Evolutionary conservation across 805 yeast genomes (phyloP), one percentile per base, ranked within the genome.

Genomic region (Wickerhamomyces pijperi): DNA sequence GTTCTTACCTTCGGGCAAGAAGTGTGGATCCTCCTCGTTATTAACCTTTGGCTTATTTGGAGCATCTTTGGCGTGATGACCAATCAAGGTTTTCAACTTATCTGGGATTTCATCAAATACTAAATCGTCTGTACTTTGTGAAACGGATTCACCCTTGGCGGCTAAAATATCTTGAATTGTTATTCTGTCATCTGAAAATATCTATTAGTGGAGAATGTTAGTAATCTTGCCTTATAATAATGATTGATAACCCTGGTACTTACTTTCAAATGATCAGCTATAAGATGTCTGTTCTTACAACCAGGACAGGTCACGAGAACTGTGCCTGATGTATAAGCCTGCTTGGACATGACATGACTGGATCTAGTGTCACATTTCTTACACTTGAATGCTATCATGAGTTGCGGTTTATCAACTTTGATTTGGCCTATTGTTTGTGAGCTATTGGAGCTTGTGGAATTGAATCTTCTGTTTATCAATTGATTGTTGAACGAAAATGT

Each of bases 271-370:
- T 82, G 88, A 55, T 90, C 97, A 0, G 97, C 95, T 32, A 90
- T 88, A 53, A 90, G 63, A 55, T 90, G 97, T 46, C 96, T 74
- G 53, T 74, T 79, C 46, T 80, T 70, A 58, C 97, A 90, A 14
- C 87, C 83, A 0, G 97, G 97, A 56, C 97, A 90, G 52, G 85
- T 86, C 19, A 90, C 81, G 37, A 86, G 62, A 3, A 90, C 95
- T 0, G 95, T 79, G 2, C 97, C 97, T 9, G 68, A 64, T 13
- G 80, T 74, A 56, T 90, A 90, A 0, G 96, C 88, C 60, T 90
- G 97, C 48, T 88, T 88, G 5, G 95, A 82, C 53, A 90, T 81
- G n/a, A 80, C 71, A 54, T 90, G 97, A 4, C 87, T 76, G 1
- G 96, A 86, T 40, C 97, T 65, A 3, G 82, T 74, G 35, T 75